Percentiles rank a stretch among this genome's conserved stretches.
Conservation (phyloP, 208 protist species). For the Angomonas deanei region DNA sequence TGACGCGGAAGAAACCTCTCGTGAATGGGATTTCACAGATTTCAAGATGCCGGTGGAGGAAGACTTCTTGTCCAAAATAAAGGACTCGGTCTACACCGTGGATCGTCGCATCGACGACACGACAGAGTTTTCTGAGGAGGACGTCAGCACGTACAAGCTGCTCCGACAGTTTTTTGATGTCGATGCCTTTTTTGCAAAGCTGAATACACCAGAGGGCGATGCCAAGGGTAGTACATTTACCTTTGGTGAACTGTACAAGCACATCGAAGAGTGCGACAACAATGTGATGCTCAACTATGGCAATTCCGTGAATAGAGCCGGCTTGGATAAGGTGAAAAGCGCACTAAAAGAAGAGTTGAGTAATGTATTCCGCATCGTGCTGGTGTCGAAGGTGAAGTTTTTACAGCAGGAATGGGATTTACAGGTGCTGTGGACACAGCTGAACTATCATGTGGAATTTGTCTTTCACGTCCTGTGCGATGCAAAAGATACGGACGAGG, state of each 20-base stretch:
- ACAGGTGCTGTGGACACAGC: conserved; percentile 69
- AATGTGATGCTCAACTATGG: conserved; percentile 1
- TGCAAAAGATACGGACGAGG: conserved; percentile 54
- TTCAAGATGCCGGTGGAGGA: background rate
- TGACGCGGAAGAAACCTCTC: conserved; percentile 26
- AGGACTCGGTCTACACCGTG: background rate
- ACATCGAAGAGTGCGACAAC: background rate
- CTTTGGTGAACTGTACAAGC: background rate
- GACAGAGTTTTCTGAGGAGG: background rate
- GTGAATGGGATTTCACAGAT: conserved; percentile 8
- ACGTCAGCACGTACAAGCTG: background rate
- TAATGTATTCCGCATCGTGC: conserved; percentile 14
- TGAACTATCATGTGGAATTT: conserved; percentile 79
- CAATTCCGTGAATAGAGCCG: background rate
- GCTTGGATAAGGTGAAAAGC: conserved; percentile 2
- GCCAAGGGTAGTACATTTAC: background rate
- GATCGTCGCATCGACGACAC: conserved; percentile 1
- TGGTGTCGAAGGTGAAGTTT: conserved; percentile 44
- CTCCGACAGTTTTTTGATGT: background rate
- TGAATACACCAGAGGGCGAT: background rate
- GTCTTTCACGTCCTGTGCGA: conserved; percentile 74
- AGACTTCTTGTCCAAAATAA: background rate
- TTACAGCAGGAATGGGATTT: conserved; percentile 68
- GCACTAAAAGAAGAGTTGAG: background rate
- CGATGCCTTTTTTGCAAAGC: background rate